Percentiles rank a stretch among this genome's conserved stretches.
Evolutionary conservation across 2,329 filamentous ascomycete genomes (phyloP).

Genomic region (Truncatella angustata): DNA sequence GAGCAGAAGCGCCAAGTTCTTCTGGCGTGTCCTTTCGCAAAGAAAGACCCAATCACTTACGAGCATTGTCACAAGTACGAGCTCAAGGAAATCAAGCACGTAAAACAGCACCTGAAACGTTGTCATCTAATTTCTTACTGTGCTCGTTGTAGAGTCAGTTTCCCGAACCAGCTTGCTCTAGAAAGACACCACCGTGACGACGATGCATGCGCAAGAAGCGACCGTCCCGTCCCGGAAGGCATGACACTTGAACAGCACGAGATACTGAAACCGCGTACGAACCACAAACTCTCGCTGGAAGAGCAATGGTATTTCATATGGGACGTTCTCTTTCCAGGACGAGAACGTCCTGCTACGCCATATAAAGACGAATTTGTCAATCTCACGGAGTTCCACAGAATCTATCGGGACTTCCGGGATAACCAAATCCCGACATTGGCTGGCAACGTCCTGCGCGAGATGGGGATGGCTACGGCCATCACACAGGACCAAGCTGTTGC

Average conservation of each 20-base stretch:
- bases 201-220: background rate
- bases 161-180: background rate
- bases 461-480: background rate
- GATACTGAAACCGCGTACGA: background rate
- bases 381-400: background rate
- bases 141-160: background rate
- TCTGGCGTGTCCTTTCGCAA: slow-evolving; percentile 3
- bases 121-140: background rate
- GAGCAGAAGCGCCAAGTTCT: slow-evolving; percentile 1
- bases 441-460: background rate
- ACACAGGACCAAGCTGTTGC: background rate
- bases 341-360: background rate
- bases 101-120: slow-evolving; percentile 2
- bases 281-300: background rate
- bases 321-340: background rate
- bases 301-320: slow-evolving; percentile 5
- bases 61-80: slow-evolving; percentile 7
- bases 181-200: background rate
- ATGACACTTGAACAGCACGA: background rate
- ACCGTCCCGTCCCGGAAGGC: background rate
- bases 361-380: slow-evolving; percentile 4
- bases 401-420: background rate
- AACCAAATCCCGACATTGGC: background rate
- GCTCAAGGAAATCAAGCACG: slow-evolving; percentile 3
- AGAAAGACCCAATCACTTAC: background rate